Evolutionary conservation across 2,329 filamentous ascomycete species (phyloP).

Genomic region (Dactylonectria estremocensis): DNA sequence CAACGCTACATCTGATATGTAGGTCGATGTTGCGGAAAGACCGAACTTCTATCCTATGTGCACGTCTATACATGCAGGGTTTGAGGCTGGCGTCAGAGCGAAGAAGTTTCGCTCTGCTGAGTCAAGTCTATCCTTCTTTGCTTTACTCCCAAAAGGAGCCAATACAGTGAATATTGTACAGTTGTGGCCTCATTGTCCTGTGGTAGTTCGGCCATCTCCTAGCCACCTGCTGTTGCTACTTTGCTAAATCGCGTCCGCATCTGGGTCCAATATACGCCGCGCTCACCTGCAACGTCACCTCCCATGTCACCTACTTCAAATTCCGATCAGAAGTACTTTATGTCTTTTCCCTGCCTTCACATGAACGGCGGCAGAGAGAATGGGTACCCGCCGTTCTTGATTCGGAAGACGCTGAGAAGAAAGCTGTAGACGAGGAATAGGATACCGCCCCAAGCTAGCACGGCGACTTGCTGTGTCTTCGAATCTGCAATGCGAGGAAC

Average conservation of each 20-base stretch:
- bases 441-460: slow-evolving; percentile 83
- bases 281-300: too few relatives aligned
- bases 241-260: neutral
- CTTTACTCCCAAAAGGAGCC: neutral
- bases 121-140: neutral
- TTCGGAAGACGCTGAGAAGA: slow-evolving; percentile 91
- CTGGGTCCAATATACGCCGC: too few relatives aligned
- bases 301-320: neutral
- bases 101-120: neutral
- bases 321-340: neutral
- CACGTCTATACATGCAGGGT: neutral
- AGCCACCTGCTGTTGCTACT: neutral
- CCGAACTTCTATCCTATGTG: neutral
- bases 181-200: neutral
- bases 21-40: neutral
- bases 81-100: neutral
- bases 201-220: neutral
- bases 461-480: slow-evolving; percentile 83
- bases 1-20: neutral
- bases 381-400: slow-evolving; percentile 96
- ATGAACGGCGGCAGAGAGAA: slow-evolving; percentile 94
- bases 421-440: slow-evolving; percentile 93
- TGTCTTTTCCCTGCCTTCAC: slow-evolving; percentile 51
- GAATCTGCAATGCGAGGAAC: slow-evolving; percentile 89
- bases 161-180: slow-evolving; percentile 24